Base-by-base conservation (phyloP, 2,329 filamentous ascomycete genomes). In the Fusarium sp. region DNA sequence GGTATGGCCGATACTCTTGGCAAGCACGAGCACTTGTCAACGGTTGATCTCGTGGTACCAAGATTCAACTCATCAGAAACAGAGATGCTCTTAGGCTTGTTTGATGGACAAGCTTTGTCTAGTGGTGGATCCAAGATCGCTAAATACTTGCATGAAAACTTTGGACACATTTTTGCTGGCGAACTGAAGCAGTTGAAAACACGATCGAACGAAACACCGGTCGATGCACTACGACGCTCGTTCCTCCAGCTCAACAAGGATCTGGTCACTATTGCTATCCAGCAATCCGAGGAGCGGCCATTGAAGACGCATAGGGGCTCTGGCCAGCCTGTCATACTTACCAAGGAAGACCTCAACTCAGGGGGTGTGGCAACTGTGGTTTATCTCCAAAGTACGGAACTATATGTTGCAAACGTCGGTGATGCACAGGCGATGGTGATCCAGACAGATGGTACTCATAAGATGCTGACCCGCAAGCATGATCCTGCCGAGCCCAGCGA, bases 1-100 rank as follows among this genome's bases (percentile, higher is more conserved):
- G 96, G 96, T 70, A 98, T 99, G 95, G 96, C 96, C 13, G 96
- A 99, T 83, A 97, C 94, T 20, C 86, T 99, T 20, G 96, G 96
- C 44, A 93, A 91, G 79, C 95, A 96, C 77, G 96, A 99, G 82
- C 96, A 99, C 81, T 85, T 99, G 58, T 98, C 96, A 10, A 98
- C 95, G 6, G 92, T 98, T 67, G 96, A 99, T 81, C 92, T 99
- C 84, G 94, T 99, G 26, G 94, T 98, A 36, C 96, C 96, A 17
- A 91, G 94, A 51, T 96, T 98, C 84, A 93, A 95, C 79, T 93
- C 95, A 22, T 94, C 93, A 59, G 95, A 98, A 75, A 92, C 94
- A 48, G 95, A 98, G 82, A 95, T 94, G 49, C 87, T 99, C 4
- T 85, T 99, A 51, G 96, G 96, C n/a, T 88, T 99, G 82, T 99